Evolutionary conservation across 2,329 filamentous ascomycete genomes (phyloP), one percentile per base, ranked within the genome.

Genomic region (Didymosphaeria variabile): DNA sequence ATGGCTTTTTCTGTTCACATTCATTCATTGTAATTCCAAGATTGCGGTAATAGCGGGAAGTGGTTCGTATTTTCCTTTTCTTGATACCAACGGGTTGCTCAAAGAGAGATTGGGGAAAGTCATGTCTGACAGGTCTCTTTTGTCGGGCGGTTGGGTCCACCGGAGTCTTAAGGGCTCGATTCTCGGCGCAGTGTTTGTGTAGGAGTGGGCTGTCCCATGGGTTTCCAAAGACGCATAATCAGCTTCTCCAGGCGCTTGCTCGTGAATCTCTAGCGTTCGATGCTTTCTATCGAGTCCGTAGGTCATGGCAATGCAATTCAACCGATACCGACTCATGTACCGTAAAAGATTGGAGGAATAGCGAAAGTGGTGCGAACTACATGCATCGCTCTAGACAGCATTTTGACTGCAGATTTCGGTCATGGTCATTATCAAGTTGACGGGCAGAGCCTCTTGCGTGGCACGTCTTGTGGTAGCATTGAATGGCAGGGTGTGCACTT

Each of bases 1-100:
- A 54, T 55, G 10, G n/a, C 47, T 51, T 53, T 56, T 61, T 65
- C 67, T 60, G 69, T 59, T 29, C 70, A 65, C 70, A 71, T 63
- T 63, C 60, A 50, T 36, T 63, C 66, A 57, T 62, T 59, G 17
- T 44, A 36, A 42, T 46, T 55, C 10, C 32, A 55, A 19, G 29
- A 29, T 12, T 46, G 53, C 53, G 47, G 42, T 55, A 55, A 55
- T 55, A 55, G 42, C n/a, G 53, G 40, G 40, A n/a, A 36, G 42
- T n/a, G 53, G 36, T 21, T 40, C n/a, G 5, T 19, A n/a, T 40
- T 40, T 46, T 46, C 21, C 10, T 26, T 55, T 46, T 46, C 19
- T 46, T 55, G 42, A 55, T 55, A 55, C 53, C 53, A 55, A 46
- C 7, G 31, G 21, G 21, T 26, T 45, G 42, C 42, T 45, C 42